Evolutionary conservation across 129 eudicot genomes (phyloP).

Genomic region (Tanacetum coccineum): DNA sequence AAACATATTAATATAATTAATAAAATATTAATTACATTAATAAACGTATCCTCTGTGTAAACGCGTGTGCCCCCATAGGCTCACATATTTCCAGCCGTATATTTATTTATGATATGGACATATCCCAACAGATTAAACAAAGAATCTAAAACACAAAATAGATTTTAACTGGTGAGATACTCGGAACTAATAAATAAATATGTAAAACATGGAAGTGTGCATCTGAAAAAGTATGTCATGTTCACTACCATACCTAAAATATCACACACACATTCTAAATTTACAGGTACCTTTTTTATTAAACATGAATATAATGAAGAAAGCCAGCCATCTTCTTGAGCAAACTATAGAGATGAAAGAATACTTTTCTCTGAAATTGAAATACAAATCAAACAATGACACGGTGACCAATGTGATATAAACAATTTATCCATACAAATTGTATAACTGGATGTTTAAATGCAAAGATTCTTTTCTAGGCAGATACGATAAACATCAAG

Average conservation of each 20-base stretch:
- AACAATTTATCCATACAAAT: constrained; percentile 4
- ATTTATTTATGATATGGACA: too few species aligned
- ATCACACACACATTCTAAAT: constrained; percentile 2
- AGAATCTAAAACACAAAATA: too few species aligned
- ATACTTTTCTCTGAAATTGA: constrained; percentile 64
- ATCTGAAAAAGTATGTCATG: neutral
- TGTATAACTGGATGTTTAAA: neutral
- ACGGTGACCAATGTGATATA: constrained; percentile 19
- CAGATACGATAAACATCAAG: neutral
- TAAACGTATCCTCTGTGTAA: too few species aligned
- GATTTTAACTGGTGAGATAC: too few species aligned
- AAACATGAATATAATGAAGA: constrained; percentile 88
- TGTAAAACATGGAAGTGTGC: neutral
- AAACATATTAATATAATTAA: too few species aligned
- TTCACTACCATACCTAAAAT: neutral
- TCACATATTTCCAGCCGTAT: too few species aligned
- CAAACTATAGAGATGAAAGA: constrained; percentile 74
- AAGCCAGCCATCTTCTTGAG: constrained; percentile 89
- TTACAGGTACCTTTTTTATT: constrained; percentile 61
- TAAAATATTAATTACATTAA: too few species aligned
- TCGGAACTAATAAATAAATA: too few species aligned
- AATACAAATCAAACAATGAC: constrained; percentile 29
- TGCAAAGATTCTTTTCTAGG: constrained; percentile 1
- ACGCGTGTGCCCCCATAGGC: too few species aligned
- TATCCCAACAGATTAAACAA: too few species aligned